phyloP scores from a whole-genome alignment of 345 rosid genomes.

The Brassica rapa region DNA sequence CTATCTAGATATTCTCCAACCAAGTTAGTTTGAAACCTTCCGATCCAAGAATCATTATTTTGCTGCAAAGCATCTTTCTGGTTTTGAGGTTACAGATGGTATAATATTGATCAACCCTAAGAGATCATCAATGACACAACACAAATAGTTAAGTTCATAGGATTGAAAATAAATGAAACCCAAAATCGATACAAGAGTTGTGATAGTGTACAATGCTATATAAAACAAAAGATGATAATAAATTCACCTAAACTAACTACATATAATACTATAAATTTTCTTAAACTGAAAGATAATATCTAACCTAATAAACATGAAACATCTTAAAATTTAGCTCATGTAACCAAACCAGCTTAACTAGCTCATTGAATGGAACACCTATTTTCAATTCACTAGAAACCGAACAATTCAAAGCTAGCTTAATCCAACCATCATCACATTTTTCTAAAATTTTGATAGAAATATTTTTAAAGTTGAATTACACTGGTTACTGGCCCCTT shows the following conservation, averaged over 20 bases:
- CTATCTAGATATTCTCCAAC: neutral
- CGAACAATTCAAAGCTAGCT: neutral
- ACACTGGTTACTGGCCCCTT: slow-evolving; percentile 16
- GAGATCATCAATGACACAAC: neutral
- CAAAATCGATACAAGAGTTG: neutral
- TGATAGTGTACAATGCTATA: neutral
- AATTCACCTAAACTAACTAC: neutral
- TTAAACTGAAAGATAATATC: neutral
- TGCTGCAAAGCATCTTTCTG: neutral
- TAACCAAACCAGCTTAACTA: neutral
- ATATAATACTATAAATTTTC: neutral
- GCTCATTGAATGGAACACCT: neutral
- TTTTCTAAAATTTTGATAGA: neutral
- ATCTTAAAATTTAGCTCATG: neutral
- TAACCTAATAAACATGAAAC: neutral
- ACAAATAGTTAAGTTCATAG: neutral
- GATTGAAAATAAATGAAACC: neutral
- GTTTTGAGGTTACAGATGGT: neutral
- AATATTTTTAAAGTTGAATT: neutral
- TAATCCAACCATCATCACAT: neutral
- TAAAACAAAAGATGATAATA: neutral
- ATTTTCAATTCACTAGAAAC: neutral
- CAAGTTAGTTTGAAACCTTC: neutral
- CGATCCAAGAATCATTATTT: neutral
- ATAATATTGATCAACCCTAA: neutral